These are phyloP conservation scores for Coniochaeta sp. DNA, from an alignment of 2,329 filamentous ascomycete genomes.

Conservation along the genomic window DNA sequence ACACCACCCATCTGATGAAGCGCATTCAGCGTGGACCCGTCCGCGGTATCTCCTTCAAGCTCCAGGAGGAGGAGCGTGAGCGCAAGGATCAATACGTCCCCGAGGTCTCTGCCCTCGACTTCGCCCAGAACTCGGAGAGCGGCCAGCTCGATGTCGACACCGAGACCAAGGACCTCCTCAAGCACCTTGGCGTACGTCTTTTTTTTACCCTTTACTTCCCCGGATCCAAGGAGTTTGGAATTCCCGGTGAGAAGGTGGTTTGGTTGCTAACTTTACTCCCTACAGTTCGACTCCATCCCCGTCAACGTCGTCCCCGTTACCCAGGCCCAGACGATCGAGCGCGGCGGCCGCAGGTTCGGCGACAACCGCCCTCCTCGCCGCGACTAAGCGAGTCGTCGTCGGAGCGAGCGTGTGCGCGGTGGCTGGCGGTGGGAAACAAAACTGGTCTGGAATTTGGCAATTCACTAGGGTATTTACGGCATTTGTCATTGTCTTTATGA, in stretches of 20 bases:
- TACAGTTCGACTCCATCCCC: constrained; percentile 91
- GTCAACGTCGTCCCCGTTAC: constrained; percentile 90
- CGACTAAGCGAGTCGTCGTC: constrained; percentile 28
- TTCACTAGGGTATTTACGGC: constrained; percentile 1
- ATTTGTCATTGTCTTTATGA: constrained; percentile 32
- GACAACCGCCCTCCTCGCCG: constrained; percentile 33
- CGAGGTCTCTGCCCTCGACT: constrained; percentile 97
- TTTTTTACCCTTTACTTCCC: too few species aligned
- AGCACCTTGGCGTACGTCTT: constrained; percentile 90
- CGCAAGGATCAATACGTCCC: constrained; percentile 99
- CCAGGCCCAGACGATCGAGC: constrained; percentile 81
- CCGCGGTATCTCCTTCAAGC: constrained; percentile 99
- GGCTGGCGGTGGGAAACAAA: neutral
- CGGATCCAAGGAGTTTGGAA: too few species aligned
- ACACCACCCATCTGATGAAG: constrained; percentile 99
- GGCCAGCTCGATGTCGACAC: constrained; percentile 91
- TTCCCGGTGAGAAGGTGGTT: neutral
- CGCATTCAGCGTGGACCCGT: constrained; percentile 98
- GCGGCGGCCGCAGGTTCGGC: constrained; percentile 43
- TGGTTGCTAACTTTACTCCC: neutral
- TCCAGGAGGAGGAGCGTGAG: constrained; percentile 99
- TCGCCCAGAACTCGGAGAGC: constrained; percentile 86
- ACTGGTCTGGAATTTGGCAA: neutral
- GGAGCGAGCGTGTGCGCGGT: neutral
- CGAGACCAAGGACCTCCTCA: constrained; percentile 98